Conservation (phyloP, 768 basidiomycete species). For the Lentinula boryana region DNA sequence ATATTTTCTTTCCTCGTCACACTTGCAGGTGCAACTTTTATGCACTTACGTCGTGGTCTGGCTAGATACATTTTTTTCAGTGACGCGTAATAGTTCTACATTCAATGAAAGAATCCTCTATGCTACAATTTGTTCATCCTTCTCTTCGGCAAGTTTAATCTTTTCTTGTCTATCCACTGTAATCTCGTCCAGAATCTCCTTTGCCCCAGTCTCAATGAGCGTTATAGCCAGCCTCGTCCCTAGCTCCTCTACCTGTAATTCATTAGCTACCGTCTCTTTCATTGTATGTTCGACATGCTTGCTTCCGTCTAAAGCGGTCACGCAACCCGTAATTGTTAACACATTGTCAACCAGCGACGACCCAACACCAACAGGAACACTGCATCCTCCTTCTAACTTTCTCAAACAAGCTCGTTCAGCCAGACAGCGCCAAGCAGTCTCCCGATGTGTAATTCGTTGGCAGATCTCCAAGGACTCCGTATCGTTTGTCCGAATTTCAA, state of each 20-base stretch:
- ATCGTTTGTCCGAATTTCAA: conserved; percentile 78
- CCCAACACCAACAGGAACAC: conserved; percentile 87
- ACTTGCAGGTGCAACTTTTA: not conserved
- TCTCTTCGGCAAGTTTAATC: conserved; percentile 32
- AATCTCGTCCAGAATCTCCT: conserved; percentile 78
- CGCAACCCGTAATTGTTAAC: conserved; percentile 71
- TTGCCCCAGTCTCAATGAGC: conserved; percentile 68
- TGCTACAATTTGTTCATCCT: conserved; percentile 14
- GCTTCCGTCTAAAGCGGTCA: conserved; percentile 76
- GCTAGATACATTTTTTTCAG: conserved; percentile 3
- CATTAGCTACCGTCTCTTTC: conserved; percentile 40
- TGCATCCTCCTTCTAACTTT: conserved; percentile 95
- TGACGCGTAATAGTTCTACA: not conserved
- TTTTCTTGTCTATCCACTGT: conserved; percentile 54
- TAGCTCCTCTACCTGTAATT: conserved; percentile 59
- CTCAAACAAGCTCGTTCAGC: conserved; percentile 87
- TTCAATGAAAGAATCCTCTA: not conserved
- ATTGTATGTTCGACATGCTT: conserved; percentile 66
- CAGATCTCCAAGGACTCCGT: conserved; percentile 56
- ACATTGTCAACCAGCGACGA: conserved; percentile 38
- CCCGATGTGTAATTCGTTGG: conserved; percentile 63
- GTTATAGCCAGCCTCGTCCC: conserved; percentile 61
- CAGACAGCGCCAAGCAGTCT: conserved; percentile 68
- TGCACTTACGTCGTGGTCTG: conserved; percentile 2
- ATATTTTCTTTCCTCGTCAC: conserved; percentile 20